A percentile compares a stretch with the other conserved stretches of the same genome.
These are phyloP conservation scores for Pseudisothecium myosuroides DNA, from an alignment of 225 moss, liverwort and hornwort species.

Conservation along the genomic window DNA sequence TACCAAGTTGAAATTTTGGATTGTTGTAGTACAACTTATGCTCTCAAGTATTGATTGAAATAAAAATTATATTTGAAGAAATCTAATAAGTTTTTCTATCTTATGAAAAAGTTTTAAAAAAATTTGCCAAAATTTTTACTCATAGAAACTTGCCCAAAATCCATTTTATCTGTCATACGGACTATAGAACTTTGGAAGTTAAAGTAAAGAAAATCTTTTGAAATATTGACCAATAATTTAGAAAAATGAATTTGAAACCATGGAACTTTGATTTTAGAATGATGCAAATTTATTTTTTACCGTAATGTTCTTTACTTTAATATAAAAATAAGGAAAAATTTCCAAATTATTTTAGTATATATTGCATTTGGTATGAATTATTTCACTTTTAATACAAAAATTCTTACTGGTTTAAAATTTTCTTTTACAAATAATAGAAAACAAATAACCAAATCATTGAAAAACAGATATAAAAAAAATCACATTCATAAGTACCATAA, in stretches of 20 bases:
- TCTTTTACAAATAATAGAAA: not conserved
- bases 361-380: not conserved
- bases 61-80: too few species aligned
- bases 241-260: not conserved
- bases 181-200: fast-evolving
- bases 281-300: too few species aligned
- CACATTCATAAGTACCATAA: too few species aligned
- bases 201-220: not conserved
- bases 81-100: too few species aligned
- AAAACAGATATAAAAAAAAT: not conserved
- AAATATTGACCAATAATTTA: not conserved
- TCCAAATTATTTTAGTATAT: not conserved
- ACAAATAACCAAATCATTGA: not conserved
- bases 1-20: not conserved
- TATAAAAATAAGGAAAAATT: fast-evolving
- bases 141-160: not conserved
- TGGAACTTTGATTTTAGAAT: not conserved
- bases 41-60: too few species aligned
- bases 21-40: not conserved
- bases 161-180: too few species aligned
- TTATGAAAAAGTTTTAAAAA: too few species aligned
- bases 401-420: not conserved
- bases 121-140: not conserved
- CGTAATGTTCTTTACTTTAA: too few species aligned
- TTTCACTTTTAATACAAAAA: not conserved